Conservation (phyloP, 805 yeast species). For the Spathaspora girioi region DNA sequence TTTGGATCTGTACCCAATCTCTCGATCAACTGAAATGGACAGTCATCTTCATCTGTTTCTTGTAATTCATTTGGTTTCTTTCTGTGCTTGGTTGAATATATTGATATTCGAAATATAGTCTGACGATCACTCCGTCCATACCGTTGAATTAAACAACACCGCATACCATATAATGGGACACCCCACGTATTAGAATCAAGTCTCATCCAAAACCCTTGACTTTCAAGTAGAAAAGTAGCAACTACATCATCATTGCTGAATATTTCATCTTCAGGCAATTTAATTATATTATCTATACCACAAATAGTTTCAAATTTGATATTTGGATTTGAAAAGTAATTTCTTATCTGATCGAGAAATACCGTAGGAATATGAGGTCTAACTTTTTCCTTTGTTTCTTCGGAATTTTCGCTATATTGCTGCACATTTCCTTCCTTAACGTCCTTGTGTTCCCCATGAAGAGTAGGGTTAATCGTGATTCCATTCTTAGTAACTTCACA, state of each 20-base stretch:
- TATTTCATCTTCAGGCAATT: not conserved
- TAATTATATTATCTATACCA: not conserved
- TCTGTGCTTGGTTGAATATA: not conserved
- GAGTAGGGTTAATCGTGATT: constrained; percentile 51
- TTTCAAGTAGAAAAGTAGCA: constrained; percentile 6
- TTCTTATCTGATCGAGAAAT: no score
- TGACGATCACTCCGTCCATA: not conserved
- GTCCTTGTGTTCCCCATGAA: constrained; percentile 30
- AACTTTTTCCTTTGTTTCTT: no score
- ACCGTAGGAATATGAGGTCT: no score
- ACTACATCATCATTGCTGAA: constrained; percentile 7
- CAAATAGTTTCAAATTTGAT: not conserved
- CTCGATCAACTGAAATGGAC: not conserved
- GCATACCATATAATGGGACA: constrained; percentile 5
- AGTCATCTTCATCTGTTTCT: no score
- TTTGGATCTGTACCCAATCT: not conserved
- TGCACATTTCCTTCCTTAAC: not conserved
- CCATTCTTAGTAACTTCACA: constrained; percentile 58
- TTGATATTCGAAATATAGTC: not conserved
- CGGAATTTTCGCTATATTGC: no score
- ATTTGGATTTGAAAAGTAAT: not conserved
- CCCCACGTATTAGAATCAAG: constrained; percentile 35
- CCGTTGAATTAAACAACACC: constrained; percentile 8
- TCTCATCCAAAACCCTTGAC: constrained; percentile 15
- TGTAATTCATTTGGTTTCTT: not conserved